Evolutionary conservation across 2,329 filamentous ascomycete species (phyloP).

Genomic region (Arachnopeziza araneosa): DNA sequence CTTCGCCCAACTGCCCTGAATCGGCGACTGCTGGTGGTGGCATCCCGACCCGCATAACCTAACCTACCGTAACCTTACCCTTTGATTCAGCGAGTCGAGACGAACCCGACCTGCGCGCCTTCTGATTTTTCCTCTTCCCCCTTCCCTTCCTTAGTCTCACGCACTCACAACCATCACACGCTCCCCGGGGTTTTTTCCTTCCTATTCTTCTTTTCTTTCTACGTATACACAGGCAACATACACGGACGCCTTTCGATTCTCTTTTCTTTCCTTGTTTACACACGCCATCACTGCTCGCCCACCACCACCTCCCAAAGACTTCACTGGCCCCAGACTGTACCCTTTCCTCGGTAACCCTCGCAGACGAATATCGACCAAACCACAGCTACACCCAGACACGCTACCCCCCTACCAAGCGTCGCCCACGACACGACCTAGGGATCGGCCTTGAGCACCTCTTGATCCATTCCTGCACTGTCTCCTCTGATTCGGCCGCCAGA

Average conservation of each 20-base stretch:
- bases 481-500: background rate
- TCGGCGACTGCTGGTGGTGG: background rate
- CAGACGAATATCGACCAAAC: background rate
- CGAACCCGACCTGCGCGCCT: background rate
- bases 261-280: background rate
- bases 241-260: constrained; percentile 23
- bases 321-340: background rate
- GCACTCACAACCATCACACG: constrained; percentile 5
- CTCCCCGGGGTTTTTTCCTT: background rate
- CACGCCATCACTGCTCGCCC: background rate
- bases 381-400: background rate
- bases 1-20: background rate
- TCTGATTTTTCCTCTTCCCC: background rate
- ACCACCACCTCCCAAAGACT: background rate
- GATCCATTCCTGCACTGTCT: background rate
- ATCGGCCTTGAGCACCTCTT: background rate
- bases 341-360: background rate
- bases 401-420: too few relatives aligned
- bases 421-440: too few relatives aligned
- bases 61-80: background rate
- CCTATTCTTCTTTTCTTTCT: constrained; percentile 11
- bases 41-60: background rate
- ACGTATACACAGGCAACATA: constrained; percentile 20
- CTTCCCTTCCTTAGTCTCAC: constrained; percentile 1
- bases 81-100: background rate